These are phyloP conservation scores for Cytospora chrysosperma DNA, from an alignment of 2,329 filamentous ascomycete species.

Conservation along the genomic window DNA sequence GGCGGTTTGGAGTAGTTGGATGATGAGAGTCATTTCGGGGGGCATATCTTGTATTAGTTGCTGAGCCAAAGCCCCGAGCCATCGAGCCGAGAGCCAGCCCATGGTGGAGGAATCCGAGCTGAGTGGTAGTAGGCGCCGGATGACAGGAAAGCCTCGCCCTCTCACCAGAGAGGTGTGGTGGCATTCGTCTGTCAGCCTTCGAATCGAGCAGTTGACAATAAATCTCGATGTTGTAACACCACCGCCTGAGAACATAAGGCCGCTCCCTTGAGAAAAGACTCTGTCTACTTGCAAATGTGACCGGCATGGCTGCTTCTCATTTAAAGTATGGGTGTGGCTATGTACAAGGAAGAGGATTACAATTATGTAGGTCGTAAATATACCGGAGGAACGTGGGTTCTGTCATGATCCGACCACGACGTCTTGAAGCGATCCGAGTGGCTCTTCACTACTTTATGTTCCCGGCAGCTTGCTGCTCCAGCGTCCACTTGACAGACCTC, in stretches of 20 bases:
- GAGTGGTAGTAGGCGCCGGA: neutral
- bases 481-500: slow-evolving; percentile 53
- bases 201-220: neutral
- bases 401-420: neutral
- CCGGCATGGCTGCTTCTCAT: neutral
- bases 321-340: neutral
- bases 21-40: neutral
- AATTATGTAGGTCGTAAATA: slow-evolving; percentile 5
- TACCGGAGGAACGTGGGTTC: neutral
- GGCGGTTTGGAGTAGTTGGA: neutral
- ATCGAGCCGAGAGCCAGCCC: neutral
- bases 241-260: neutral
- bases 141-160: neutral
- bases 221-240: neutral
- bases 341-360: slow-evolving; percentile 22
- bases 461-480: slow-evolving; percentile 47
- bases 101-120: neutral
- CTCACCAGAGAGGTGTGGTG: neutral
- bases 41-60: neutral
- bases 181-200: neutral
- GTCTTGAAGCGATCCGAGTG: neutral
- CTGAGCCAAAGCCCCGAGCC: neutral
- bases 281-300: neutral
- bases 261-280: neutral
- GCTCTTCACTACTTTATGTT: slow-evolving; percentile 5